phyloP scores from a whole-genome alignment of 495 filamentous ascomycete genomes.

The Talaromyces adpressus region DNA sequence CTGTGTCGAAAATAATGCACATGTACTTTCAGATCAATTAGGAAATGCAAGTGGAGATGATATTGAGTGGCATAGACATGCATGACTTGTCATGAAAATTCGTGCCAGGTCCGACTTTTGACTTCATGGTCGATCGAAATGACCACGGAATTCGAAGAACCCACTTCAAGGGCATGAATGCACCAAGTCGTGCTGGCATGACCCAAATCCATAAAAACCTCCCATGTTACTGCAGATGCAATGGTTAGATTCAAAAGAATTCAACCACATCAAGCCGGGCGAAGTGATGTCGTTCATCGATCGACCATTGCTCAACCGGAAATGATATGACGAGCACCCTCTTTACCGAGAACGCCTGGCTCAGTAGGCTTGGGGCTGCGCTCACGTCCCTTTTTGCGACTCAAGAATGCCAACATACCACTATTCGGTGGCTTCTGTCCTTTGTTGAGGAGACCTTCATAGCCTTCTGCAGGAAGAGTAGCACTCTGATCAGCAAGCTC shows the following conservation, averaged over 20 bases:
- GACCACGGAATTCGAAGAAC: neutral
- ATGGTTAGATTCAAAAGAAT: neutral
- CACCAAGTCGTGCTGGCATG: neutral
- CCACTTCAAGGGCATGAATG: neutral
- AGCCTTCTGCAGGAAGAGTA: constrained; percentile 63
- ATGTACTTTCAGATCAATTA: neutral
- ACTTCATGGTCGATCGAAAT: neutral
- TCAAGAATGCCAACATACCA: constrained; percentile 86
- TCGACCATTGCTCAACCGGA: constrained; percentile 13
- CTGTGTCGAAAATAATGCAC: neutral
- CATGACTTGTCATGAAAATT: neutral
- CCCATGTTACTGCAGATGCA: neutral
- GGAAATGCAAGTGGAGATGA: neutral
- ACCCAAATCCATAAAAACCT: neutral
- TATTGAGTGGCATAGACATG: neutral
- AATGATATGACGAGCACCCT: constrained; percentile 68
- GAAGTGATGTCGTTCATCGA: neutral
- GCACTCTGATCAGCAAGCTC: constrained; percentile 76
- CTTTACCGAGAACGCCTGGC: constrained; percentile 87
- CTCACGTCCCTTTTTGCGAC: constrained; percentile 80
- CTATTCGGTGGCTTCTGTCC: constrained; percentile 43
- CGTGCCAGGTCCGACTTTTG: neutral
- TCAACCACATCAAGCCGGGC: neutral
- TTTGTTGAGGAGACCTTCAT: constrained; percentile 38
- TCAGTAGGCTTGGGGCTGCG: constrained; percentile 93